Base-by-base conservation (phyloP, 805 yeast genomes). In the Ogataea thermomethanolica region DNA sequence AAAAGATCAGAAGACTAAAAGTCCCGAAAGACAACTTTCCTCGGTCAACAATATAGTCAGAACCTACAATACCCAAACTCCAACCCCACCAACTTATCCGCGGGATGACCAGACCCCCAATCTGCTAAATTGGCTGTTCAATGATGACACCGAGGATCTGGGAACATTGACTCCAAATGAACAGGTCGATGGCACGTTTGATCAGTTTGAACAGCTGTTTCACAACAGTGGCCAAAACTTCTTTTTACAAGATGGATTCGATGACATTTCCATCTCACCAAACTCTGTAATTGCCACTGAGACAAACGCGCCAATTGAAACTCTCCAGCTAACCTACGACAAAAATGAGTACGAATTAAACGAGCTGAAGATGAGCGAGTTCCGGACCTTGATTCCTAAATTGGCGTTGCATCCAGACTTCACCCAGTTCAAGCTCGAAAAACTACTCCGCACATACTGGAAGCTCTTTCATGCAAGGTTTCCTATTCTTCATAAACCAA, bases 401-500 rank as follows among this genome's bases (percentile, higher is more conserved):
- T 37, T 65, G 7, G 41, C 39, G 8, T 30, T 37, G 2, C 58
- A 61, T 32, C 44, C 54, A 3, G 67, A 65, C 44, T 64, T 62
- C 38, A 49, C 57, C 7, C 44, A 39, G 23, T 14, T 35, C 3
- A 63, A 58, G 46, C 39, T 64, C 9, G 62, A 61, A 37, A 54
- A 53, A 29, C 45, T 60, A 2, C 45, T 65, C 15, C 46, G 55
- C 27, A 60, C 61, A 1, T 81, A 77, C 54, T 81, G 87, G 87
- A 60, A 62, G 26, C 66, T 70, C 10, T 79, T 77, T 51, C 82
- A 79, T 51, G 76, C 79, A 0, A 75, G 79, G 48, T 76, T 74
- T 44, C 73, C 84, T 2, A 65, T 80, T 27, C 58, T 81, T 20
- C 87, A 80, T 54, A 65, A 66, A 36, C 80, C 83, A 3, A 71